Percentiles rank a stretch among this genome's conserved stretches.
Conservation (phyloP, 192 early-diverging fungal species). For the Helicostylum pulchrum region DNA sequence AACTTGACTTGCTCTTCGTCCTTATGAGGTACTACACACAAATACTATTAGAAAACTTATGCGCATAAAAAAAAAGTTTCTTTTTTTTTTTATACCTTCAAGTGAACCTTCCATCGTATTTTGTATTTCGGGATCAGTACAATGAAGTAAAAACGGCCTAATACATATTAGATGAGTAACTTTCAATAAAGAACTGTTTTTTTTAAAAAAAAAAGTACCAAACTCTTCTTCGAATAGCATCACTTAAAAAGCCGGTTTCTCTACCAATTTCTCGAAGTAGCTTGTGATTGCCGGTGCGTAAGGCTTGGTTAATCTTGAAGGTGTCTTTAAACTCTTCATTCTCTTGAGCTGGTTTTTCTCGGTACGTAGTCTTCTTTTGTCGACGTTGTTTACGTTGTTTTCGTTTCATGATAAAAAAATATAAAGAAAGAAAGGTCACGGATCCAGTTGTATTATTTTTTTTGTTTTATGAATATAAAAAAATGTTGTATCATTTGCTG, state of each 20-base stretch:
- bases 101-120: background rate
- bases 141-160: slow-evolving; percentile 48
- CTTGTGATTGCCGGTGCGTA: slow-evolving; percentile 22
- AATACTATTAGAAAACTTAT: background rate
- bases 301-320: slow-evolving; percentile 42
- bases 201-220: slow-evolving; percentile 29
- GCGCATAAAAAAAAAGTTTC: background rate
- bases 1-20: slow-evolving; percentile 48
- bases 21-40: slow-evolving; percentile 32
- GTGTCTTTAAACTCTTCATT: slow-evolving; percentile 34
- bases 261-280: slow-evolving; percentile 25
- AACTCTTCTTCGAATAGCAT: slow-evolving; percentile 44
- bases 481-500: no score
- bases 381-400: slow-evolving; percentile 7
- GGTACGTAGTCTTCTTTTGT: slow-evolving; percentile 3
- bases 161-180: background rate
- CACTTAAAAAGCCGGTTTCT: slow-evolving; percentile 40
- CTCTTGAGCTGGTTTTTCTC: slow-evolving; percentile 21
- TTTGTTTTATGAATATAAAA: no score
- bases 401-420: slow-evolving; percentile 1
- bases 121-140: slow-evolving; percentile 20
- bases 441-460: no score
- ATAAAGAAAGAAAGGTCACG: background rate
- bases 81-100: background rate
- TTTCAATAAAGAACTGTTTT: background rate